Evolutionary conservation across 371 early-diverging fungal genomes (phyloP).

Genomic region (Chytridiales sp.): DNA sequence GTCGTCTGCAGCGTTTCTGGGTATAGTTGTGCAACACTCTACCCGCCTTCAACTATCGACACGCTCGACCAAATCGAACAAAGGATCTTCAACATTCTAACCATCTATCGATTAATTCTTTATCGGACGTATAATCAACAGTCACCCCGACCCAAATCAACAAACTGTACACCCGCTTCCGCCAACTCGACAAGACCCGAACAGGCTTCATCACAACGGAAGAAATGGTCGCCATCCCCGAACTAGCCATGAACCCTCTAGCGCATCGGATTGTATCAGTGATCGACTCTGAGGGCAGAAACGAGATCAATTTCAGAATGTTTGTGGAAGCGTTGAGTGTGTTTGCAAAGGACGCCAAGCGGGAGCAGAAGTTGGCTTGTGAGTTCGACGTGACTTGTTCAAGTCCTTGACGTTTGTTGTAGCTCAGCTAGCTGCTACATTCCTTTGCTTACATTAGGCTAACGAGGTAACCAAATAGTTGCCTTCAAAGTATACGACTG

Average conservation of each 20-base stretch:
- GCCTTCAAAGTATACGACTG: constrained; percentile 52
- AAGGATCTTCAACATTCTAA: too few relatives aligned
- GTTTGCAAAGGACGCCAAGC: constrained; percentile 35
- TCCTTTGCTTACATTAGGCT: background rate
- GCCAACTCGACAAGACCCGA: constrained; percentile 45
- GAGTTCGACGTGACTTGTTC: constrained; percentile 12
- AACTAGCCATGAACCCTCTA: constrained; percentile 50
- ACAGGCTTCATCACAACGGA: constrained; percentile 35
- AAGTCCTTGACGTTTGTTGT: too few relatives aligned
- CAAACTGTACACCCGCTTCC: constrained; percentile 44
- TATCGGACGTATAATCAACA: too few relatives aligned
- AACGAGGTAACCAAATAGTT: constrained; percentile 27
- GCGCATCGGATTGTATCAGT: constrained; percentile 42
- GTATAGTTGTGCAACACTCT: too few relatives aligned
- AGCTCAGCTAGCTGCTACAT: too few relatives aligned
- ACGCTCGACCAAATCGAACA: too few relatives aligned
- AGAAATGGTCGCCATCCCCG: constrained; percentile 46
- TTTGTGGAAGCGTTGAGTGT: constrained; percentile 35
- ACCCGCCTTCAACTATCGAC: too few relatives aligned
- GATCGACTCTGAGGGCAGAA: constrained; percentile 35
- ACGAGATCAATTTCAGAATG: constrained; percentile 38
- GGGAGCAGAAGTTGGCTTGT: constrained; percentile 45
- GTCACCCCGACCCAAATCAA: constrained; percentile 36
- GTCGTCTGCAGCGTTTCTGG: too few relatives aligned
- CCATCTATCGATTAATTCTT: too few relatives aligned